Base-by-base conservation (phyloP, 768 basidiomycete species). In the Trametes cinnabarina region DNA sequence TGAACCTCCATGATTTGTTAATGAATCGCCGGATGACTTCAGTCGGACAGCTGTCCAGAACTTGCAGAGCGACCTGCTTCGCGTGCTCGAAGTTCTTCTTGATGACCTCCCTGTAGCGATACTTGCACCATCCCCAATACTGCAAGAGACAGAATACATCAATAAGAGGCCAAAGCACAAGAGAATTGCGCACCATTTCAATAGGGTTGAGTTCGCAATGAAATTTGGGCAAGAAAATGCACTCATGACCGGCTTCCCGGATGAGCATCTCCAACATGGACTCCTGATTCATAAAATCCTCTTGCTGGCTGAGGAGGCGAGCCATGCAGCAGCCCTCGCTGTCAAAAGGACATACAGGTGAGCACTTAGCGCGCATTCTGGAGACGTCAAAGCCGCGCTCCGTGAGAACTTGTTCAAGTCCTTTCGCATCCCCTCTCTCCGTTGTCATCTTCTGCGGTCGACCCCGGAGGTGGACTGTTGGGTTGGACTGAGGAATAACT, bases 161-260 rank as follows among this genome's bases (percentile, higher is more conserved):
- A 32, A 20, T 43, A 19, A 35, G 17, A 25, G 43, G 42, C n/a
- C 48, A 39, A 22, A 12, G n/a, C 19, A 7, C n/a, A 5, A 22
- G 47, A 10, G 42, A 43, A 44, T n/a, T 32, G 56, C 72, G 55
- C 54, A 71, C 73, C 73, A 77, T 75, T 65, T 79, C 77, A 65
- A 80, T 80, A 15, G 74, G 74, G 63, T 80, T 79, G 3, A 79
- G 67, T 63, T 80, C 73, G 63, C 76, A 78, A 48, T 80, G 76
- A 63, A 77, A 79, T 63, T 79, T 79, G 0, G 74, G 75, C 3
- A 75, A 61, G 61, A 80, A 78, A 26, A 78, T 69, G 52, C 71
- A 74, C 26, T 66, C 48, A 64, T 78, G 75, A 4, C 77, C 73
- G 4, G 65, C 56, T 15, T 53, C 58, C 41, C 58, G 61, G 56